phyloP scores from a whole-genome alignment of 2,329 filamentous ascomycete species.

The Chaetomium sp. region DNA sequence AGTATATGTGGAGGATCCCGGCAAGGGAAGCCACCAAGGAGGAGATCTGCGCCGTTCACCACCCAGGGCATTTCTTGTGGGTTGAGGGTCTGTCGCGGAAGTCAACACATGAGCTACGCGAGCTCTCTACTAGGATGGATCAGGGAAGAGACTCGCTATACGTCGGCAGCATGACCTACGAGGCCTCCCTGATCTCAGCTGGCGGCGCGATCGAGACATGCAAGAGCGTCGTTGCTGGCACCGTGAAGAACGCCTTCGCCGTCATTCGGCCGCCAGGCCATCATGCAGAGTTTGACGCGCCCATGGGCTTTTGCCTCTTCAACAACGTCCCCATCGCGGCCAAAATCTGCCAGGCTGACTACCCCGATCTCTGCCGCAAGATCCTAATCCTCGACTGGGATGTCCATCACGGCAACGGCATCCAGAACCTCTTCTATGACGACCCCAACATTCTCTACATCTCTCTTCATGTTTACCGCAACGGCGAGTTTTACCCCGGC shows the following conservation, averaged over 20 bases:
- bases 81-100: slow-evolving; percentile 61
- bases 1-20: slow-evolving; percentile 74
- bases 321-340: slow-evolving; percentile 96
- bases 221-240: slow-evolving; percentile 79
- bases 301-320: slow-evolving; percentile 96
- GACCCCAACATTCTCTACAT: slow-evolving; percentile 96
- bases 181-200: slow-evolving; percentile 79
- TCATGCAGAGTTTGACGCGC: slow-evolving; percentile 81
- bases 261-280: slow-evolving; percentile 94
- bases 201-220: slow-evolving; percentile 96
- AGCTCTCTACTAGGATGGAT: slow-evolving; percentile 63
- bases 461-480: slow-evolving; percentile 84
- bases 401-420: slow-evolving; percentile 81
- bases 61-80: slow-evolving; percentile 75
- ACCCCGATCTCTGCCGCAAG: slow-evolving; percentile 79
- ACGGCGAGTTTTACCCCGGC: slow-evolving; percentile 83
- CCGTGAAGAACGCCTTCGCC: slow-evolving; percentile 92
- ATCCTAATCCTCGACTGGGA: slow-evolving; percentile 94
- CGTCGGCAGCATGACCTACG: slow-evolving; percentile 78
- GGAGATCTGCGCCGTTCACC: slow-evolving; percentile 82
- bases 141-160: slow-evolving; percentile 76
- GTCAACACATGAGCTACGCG: slow-evolving; percentile 66
- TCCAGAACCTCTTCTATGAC: slow-evolving; percentile 94
- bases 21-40: slow-evolving; percentile 75
- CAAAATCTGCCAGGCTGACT: slow-evolving; percentile 81